Base-by-base conservation (phyloP, 2,329 filamentous ascomycete species). In the Gaeumannomyces tritici region DNA sequence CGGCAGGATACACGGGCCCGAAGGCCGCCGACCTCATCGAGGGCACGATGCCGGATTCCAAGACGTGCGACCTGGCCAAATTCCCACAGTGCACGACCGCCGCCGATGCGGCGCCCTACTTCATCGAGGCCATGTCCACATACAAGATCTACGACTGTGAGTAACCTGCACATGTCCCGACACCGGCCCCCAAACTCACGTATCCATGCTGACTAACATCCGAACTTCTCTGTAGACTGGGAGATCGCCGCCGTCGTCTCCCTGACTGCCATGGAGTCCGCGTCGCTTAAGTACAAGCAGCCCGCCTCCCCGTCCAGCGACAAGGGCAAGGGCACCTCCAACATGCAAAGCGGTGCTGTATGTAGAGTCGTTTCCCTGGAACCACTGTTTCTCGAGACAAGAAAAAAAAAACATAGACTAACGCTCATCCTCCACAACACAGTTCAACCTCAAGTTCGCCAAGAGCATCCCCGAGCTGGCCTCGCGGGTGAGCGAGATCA, bases 231-330 rank as follows among this genome's bases (percentile, higher is more conserved):
- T 47, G 18, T 18, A 47, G 42, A 75, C 27, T 81, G 79, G 27
- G 83, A 89, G 67, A 86, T 89, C 70, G 90, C 90, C 8, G 89
- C 87, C 27, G 73, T 93, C 21, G 70, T 95, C 56, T 79, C 86
- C 15, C 78, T 91, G 69, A 88, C 90, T 76, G 83, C 87, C 13
- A 87, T 86, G 70, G 91, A 96, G 76, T 85, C 83, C 1, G 84
- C 63, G 27, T 80, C 87, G 65, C 90, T 93, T 75, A 80, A 83
- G 69, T 93, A 84, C 80, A 90, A 88, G 74, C 81, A 79, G 72
- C 91, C 92, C 74, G 77, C 85, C 68, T 15, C n/a, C 21, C 18
- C 21, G 18, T 47, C 42, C 5, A 75, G 31, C 70, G 73, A 0
- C 78, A 82, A 51, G 0, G 86, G 86, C 4, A 85, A 89, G 70